Evolutionary conservation across 2,329 filamentous ascomycete genomes (phyloP).

Genomic region (Hymenotorrendiella dingleyae): DNA sequence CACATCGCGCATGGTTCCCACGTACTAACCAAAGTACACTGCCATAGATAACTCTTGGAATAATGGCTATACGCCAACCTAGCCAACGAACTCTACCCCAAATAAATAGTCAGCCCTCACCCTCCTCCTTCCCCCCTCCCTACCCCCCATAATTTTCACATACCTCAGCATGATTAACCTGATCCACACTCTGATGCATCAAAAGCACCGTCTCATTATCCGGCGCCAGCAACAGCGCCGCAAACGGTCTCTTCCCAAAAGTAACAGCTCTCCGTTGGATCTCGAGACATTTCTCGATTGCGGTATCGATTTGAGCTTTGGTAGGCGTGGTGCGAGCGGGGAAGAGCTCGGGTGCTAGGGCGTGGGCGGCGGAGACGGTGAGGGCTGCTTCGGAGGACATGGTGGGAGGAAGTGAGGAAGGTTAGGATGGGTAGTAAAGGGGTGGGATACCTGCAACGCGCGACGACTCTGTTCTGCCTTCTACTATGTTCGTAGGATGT

Average conservation of each 20-base stretch:
- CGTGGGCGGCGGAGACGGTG: constrained; percentile 19
- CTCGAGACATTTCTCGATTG: constrained; percentile 34
- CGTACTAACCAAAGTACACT: constrained; percentile 44
- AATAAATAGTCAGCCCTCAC: too few species aligned
- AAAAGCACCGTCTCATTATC: constrained; percentile 44
- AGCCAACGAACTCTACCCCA: constrained; percentile 35
- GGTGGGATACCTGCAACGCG: constrained; percentile 1
- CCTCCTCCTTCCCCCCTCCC: too few species aligned
- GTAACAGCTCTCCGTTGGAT: constrained; percentile 39
- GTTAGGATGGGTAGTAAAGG: background rate
- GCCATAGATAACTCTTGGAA: constrained; percentile 41
- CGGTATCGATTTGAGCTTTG: constrained; percentile 34
- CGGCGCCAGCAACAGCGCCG: constrained; percentile 41
- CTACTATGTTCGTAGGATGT: too few species aligned
- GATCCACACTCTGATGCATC: constrained; percentile 44
- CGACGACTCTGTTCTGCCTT: too few species aligned
- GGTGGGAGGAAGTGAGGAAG: background rate
- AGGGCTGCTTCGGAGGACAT: constrained; percentile 26
- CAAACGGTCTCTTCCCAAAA: constrained; percentile 44
- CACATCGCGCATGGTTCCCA: constrained; percentile 54
- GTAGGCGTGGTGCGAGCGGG: constrained; percentile 34
- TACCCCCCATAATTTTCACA: too few species aligned
- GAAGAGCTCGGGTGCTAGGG: constrained; percentile 29
- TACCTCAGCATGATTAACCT: constrained; percentile 47
- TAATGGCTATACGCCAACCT: constrained; percentile 44